phyloP scores from a whole-genome alignment of 176 grass and related monocot genomes.

The Pontederia paniculata region DNA sequence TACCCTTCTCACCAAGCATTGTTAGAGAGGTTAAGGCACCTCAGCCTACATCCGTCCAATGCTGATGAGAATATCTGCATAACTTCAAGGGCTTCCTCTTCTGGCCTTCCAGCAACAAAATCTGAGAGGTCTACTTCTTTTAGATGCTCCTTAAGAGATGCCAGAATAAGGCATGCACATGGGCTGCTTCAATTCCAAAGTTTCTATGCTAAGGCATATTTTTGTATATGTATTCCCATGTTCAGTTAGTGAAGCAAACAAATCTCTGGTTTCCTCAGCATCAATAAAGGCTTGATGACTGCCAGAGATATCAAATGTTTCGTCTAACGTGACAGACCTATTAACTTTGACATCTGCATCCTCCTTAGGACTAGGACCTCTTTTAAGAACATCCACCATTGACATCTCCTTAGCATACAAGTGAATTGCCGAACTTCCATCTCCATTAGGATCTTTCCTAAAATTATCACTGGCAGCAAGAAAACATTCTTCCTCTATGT shows the following conservation, averaged over 20 bases:
- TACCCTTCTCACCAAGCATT: conserved; percentile 94
- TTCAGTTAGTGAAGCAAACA: conserved; percentile 42
- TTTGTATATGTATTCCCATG: conserved; percentile 45
- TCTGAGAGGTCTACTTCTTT: conserved; percentile 73
- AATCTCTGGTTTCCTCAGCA: conserved; percentile 62
- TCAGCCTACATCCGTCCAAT: conserved; percentile 50
- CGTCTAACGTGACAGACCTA: conserved; percentile 8
- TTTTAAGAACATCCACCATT: conserved; percentile 75
- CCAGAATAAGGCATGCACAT: conserved; percentile 53
- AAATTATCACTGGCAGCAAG: conserved; percentile 52
- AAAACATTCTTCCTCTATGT: conserved; percentile 52
- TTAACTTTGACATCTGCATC: conserved; percentile 18
- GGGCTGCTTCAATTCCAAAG: conserved; percentile 66
- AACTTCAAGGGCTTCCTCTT: conserved; percentile 92
- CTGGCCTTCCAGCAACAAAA: conserved; percentile 72
- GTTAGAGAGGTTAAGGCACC: conserved; percentile 65
- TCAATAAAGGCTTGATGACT: conserved; percentile 59
- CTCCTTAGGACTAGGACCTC: conserved; percentile 31
- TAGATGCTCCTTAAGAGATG: conserved; percentile 55
- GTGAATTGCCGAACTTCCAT: conserved; percentile 80
- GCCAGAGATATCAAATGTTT: conserved; percentile 68
- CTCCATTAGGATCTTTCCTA: conserved; percentile 67
- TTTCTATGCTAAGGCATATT: conserved; percentile 73
- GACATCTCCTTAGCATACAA: conserved; percentile 70
- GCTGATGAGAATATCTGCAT: conserved; percentile 73